A percentile compares a stretch with the other conserved stretches of the same genome.
These are phyloP conservation scores for Fusarium sp. DNA, from an alignment of 2,329 filamentous ascomycete species.

Conservation along the genomic window DNA sequence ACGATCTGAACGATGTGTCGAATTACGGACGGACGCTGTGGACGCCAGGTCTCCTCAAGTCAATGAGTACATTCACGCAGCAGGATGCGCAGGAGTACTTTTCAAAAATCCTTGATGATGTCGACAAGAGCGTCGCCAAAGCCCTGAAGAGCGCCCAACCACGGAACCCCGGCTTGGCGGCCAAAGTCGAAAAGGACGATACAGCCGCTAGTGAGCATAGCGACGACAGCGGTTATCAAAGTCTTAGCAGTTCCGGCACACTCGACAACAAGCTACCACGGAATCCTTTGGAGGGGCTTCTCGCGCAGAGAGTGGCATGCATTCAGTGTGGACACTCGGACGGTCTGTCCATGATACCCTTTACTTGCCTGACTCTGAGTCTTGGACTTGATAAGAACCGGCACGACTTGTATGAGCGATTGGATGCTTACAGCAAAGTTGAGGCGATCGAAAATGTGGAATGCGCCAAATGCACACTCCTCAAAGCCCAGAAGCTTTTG, in stretches of 20 bases:
- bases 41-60: constrained; percentile 85
- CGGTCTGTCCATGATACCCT: constrained; percentile 89
- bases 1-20: constrained; percentile 74
- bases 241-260: constrained; percentile 53
- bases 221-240: constrained; percentile 69
- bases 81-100: constrained; percentile 99
- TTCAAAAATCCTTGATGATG: constrained; percentile 85
- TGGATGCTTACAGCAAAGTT: constrained; percentile 86
- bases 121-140: constrained; percentile 80
- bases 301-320: constrained; percentile 91
- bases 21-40: constrained; percentile 84
- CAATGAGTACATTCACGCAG: constrained; percentile 94
- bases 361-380: constrained; percentile 91
- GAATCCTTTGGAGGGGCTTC: constrained; percentile 88
- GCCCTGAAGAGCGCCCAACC: constrained; percentile 50
- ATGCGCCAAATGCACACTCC: constrained; percentile 89
- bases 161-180: constrained; percentile 54
- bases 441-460: constrained; percentile 91
- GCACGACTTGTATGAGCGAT: constrained; percentile 80
- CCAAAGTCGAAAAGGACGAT: constrained; percentile 55
- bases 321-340: constrained; percentile 87
- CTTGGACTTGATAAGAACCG: constrained; percentile 71
- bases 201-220: constrained; percentile 61
- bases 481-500: constrained; percentile 65
- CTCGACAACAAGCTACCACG: constrained; percentile 57